Evolutionary conservation across 345 rosid genomes (phyloP), one percentile per base, ranked within the genome.

Genomic region (Pelargonium nanum): DNA sequence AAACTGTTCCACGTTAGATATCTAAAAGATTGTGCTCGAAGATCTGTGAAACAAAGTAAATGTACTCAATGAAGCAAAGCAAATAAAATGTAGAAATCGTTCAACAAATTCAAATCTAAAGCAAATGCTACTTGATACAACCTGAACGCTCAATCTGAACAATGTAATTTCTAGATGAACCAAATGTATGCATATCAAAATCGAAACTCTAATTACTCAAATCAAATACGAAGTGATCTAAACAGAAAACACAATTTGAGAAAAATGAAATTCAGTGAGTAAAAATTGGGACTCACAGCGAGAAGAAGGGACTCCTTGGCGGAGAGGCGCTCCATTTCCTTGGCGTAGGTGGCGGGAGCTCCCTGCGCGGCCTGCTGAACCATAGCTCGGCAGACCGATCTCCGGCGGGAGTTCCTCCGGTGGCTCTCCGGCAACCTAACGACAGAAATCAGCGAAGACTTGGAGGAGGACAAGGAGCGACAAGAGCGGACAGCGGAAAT

Each of bases 291-390:
- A 69, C 79, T 67, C 72, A 93, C 99, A 15, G 99, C 94, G 52
- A 93, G 88, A 60, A 93, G 85, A 44, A 93, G 81, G 1, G 97
- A 93, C 69, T 93, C 99, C 69, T 93, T 93, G 57, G 99, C 99
- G 44, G 97, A 85, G 66, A 93, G 97, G 12, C 99, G 73, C 68
- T 93, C 99, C 99, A 93, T 93, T 63, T 81, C 96, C 74, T 85
- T 85, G 55, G 99, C 99, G 72, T 93, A 87, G 40, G 83, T 64
- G 0, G 89, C 87, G 20, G 91, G 77, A 68, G 96, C 80, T 19
- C 92, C 95, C 50, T 80, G 88, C 0, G 72, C 86, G 17, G 86
- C 61, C 73, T 86, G 82, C 72, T 85, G 83, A 9, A 84, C 91
- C 95, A 84, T 89, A 25, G 86, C 80, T 57, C 56, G 68, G 68